These are phyloP conservation scores for Aspergillus sp. DNA, from an alignment of 2,329 filamentous ascomycete genomes.

Conservation along the genomic window DNA sequence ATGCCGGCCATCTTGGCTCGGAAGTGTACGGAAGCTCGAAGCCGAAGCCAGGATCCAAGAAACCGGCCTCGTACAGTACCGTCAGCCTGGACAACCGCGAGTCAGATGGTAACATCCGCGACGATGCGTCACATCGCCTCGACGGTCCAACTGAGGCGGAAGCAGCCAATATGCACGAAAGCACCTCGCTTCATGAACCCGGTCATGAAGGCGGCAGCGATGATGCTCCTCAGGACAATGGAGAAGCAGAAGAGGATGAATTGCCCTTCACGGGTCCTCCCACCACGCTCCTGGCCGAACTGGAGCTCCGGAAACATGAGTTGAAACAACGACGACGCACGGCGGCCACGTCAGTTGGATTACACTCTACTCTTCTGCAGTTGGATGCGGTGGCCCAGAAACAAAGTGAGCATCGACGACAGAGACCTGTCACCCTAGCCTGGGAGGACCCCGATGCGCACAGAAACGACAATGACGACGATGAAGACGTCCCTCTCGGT, in stretches of 20 bases:
- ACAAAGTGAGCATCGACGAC: slow-evolving; percentile 67
- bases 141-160: slow-evolving; percentile 19
- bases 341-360: slow-evolving; percentile 68
- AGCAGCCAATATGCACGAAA: slow-evolving; percentile 19
- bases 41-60: slow-evolving; percentile 26
- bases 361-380: slow-evolving; percentile 86
- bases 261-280: slow-evolving; percentile 65
- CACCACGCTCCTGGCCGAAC: slow-evolving; percentile 86
- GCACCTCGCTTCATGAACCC: slow-evolving; percentile 14
- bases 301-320: slow-evolving; percentile 86
- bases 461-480: slow-evolving; percentile 53
- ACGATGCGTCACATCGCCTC: slow-evolving; percentile 8
- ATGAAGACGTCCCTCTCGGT: slow-evolving; percentile 85
- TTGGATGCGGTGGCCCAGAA: slow-evolving; percentile 87
- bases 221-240: slow-evolving; percentile 16
- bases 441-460: slow-evolving; percentile 66
- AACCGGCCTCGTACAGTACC: slow-evolving; percentile 28
- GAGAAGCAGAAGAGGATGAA: slow-evolving; percentile 42
- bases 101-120: slow-evolving; percentile 16
- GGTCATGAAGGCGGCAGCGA: slow-evolving; percentile 10
- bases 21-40: slow-evolving; percentile 66
- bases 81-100: slow-evolving; percentile 21
- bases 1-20: slow-evolving; percentile 69
- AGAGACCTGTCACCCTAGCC: slow-evolving; percentile 77
- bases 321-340: slow-evolving; percentile 76